A percentile compares a stretch with the other conserved stretches of the same genome.
These are phyloP conservation scores for Termitomyces sp. DNA, from an alignment of 768 basidiomycete species.

Conservation along the genomic window DNA sequence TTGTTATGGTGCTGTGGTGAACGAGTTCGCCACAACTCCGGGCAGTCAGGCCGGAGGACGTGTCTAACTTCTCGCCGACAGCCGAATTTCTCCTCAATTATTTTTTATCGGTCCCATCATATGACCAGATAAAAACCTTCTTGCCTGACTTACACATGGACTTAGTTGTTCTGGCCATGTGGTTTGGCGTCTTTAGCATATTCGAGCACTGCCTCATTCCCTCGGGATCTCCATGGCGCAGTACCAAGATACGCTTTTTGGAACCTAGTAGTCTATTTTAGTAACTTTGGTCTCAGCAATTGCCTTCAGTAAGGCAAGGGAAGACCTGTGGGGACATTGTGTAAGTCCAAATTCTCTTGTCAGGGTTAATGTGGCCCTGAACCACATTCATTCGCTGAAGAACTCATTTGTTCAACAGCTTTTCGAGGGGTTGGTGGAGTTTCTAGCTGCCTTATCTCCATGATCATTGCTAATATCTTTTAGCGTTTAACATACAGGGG, in stretches of 20 bases:
- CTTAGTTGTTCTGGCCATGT: constrained; percentile 12
- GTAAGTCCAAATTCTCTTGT: neutral
- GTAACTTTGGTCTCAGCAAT: neutral
- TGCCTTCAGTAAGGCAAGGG: neutral
- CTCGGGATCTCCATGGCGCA: constrained; percentile 16
- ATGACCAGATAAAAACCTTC: constrained; percentile 17
- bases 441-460: constrained; percentile 1
- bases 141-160: constrained; percentile 11
- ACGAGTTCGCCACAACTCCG: constrained; percentile 13
- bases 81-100: constrained; percentile 6
- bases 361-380: neutral
- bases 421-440: neutral
- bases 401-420: too few relatives aligned
- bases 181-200: constrained; percentile 5
- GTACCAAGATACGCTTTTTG: neutral
- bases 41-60: constrained; percentile 3
- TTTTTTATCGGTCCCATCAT: constrained; percentile 14
- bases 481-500: constrained; percentile 15
- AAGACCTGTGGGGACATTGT: neutral
- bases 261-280: constrained; percentile 8
- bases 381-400: neutral
- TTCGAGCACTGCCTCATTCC: constrained; percentile 11
- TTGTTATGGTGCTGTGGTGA: neutral
- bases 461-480: constrained; percentile 5
- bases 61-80: constrained; percentile 13